phyloP scores from a whole-genome alignment of 169 alveolate species.

The Plasmodium ovale region DNA sequence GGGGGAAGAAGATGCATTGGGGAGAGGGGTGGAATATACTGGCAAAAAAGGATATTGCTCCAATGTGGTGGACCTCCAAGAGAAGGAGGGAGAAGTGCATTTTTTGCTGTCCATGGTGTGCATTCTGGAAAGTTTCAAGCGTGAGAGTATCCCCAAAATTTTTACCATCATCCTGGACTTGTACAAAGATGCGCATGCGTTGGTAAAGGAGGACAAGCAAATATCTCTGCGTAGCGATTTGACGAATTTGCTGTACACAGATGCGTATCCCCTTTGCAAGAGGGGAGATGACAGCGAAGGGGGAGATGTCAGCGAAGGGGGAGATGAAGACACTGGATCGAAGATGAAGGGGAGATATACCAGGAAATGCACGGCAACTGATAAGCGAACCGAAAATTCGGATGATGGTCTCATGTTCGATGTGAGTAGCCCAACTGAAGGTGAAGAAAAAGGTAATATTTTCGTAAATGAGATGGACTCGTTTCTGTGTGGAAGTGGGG shows the following conservation, averaged over 20 bases:
- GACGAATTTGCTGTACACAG: slow-evolving; percentile 8
- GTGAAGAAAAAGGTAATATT: too few relatives aligned
- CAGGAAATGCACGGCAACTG: background rate
- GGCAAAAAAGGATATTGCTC: too few relatives aligned
- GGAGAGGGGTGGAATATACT: too few relatives aligned
- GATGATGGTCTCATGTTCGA: too few relatives aligned
- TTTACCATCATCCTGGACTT: slow-evolving; percentile 27
- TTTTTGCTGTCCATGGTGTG: slow-evolving; percentile 34
- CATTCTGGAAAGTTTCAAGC: slow-evolving; percentile 27
- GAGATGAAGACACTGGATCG: background rate
- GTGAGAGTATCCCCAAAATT: slow-evolving; percentile 56
- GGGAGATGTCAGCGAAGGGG: background rate
- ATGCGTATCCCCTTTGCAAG: slow-evolving; percentile 36
- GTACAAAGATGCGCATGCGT: slow-evolving; percentile 12
- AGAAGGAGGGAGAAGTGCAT: slow-evolving; percentile 15
- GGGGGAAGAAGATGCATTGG: too few relatives aligned
- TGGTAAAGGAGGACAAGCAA: slow-evolving; percentile 23
- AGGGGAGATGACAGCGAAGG: background rate
- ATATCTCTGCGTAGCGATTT: background rate
- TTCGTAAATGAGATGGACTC: too few relatives aligned
- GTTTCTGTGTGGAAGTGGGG: too few relatives aligned
- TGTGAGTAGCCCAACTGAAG: too few relatives aligned
- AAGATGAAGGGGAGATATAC: slow-evolving; percentile 4
- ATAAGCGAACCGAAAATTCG: background rate
- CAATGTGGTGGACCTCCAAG: background rate